A percentile compares a stretch with the other conserved stretches of the same genome.
These are phyloP conservation scores for Chimonanthus praecox DNA, from an alignment of 164 flowering plant genomes.

Conservation along the genomic window DNA sequence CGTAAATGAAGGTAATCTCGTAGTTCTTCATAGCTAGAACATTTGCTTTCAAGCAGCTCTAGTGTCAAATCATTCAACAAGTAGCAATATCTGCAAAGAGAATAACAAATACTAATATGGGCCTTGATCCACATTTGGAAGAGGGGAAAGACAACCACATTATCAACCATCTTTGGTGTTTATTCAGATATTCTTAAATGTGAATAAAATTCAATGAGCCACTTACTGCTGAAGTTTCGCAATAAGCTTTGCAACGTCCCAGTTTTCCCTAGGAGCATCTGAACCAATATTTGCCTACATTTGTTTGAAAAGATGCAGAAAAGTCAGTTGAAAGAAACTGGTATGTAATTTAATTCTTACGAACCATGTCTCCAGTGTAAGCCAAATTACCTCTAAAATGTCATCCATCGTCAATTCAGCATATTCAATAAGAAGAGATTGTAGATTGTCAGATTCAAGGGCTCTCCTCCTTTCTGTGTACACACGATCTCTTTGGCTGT, in stretches of 20 bases:
- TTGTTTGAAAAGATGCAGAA: not conserved
- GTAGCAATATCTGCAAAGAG: conserved; percentile 73
- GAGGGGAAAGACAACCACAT: not conserved
- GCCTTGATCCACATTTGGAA: not conserved
- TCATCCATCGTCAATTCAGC: conserved; percentile 99
- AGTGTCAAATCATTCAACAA: conserved; percentile 82
- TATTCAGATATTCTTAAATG: not conserved
- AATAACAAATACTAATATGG: not conserved
- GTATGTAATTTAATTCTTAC: not conserved
- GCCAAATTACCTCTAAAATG: conserved; percentile 71
- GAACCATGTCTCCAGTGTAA: not conserved
- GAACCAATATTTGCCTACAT: conserved; percentile 84
- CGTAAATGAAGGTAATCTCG: conserved; percentile 64
- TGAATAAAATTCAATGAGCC: conserved; percentile 2
- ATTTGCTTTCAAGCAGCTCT: conserved; percentile 54
- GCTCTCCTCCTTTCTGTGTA: conserved; percentile 97
- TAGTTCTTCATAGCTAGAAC: conserved; percentile 69
- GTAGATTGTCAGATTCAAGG: conserved; percentile 75
- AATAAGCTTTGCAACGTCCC: conserved; percentile 92
- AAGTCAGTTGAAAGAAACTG: not conserved
- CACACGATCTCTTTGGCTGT: conserved; percentile 98
- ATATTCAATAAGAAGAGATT: conserved; percentile 85
- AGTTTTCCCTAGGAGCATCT: conserved; percentile 79
- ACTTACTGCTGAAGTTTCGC: conserved; percentile 91
- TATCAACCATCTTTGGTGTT: not conserved